phyloP scores from a whole-genome alignment of 306 rosid species.

The Castanea mollissima region DNA sequence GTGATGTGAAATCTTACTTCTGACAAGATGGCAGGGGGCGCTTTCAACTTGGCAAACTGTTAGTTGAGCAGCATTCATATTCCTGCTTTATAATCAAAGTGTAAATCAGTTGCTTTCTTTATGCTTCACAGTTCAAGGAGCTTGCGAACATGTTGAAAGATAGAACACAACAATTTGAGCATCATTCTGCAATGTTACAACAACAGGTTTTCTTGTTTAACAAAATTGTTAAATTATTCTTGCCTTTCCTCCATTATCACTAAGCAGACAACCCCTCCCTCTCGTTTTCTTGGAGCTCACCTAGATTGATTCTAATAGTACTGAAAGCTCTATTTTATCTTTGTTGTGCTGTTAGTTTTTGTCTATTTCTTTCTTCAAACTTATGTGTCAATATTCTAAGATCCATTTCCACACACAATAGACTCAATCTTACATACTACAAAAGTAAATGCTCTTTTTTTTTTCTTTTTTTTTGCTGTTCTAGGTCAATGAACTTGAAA shows the following conservation, averaged over 20 bases:
- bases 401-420: not conserved
- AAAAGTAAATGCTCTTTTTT: not conserved
- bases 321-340: not conserved
- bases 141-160: constrained; percentile 19
- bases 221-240: not conserved
- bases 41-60: not conserved
- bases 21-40: not conserved
- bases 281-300: not conserved
- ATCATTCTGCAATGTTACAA: constrained; percentile 48
- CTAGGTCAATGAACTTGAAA: constrained; percentile 15
- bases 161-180: constrained; percentile 53
- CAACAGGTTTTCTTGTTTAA: constrained; percentile 47
- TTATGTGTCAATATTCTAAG: not conserved
- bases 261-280: not conserved
- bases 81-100: not conserved
- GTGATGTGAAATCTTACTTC: not conserved
- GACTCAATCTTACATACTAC: not conserved
- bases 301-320: not conserved
- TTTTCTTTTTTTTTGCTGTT: no score
- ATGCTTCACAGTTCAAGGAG: constrained; percentile 18
- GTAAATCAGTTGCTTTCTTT: not conserved
- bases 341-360: not conserved
- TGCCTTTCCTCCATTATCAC: not conserved
- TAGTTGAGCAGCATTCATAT: not conserved
- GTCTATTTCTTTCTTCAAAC: not conserved